These are phyloP conservation scores for Cercophora sp. DNA, from an alignment of 495 filamentous ascomycete species.

Conservation along the genomic window DNA sequence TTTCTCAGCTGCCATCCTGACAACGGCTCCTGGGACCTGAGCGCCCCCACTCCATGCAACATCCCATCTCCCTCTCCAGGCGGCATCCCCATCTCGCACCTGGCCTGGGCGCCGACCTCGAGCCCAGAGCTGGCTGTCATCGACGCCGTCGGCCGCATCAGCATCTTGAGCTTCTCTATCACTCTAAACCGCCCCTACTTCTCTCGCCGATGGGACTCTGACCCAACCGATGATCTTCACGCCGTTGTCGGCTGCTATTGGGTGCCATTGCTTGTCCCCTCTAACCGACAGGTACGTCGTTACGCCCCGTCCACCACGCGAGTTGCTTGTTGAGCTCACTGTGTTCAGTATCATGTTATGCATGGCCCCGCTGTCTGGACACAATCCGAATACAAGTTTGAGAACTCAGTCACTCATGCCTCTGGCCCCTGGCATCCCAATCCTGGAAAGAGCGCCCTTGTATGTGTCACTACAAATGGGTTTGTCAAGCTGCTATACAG, in stretches of 20 bases:
- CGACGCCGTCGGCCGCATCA: conserved; percentile 69
- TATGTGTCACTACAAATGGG: conserved; percentile 68
- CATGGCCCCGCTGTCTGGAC: conserved; percentile 45
- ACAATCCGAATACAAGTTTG: conserved; percentile 42
- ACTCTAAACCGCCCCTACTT: conserved; percentile 63
- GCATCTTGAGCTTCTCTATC: conserved; percentile 58
- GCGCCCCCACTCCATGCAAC: conserved; percentile 48
- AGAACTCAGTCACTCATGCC: conserved; percentile 45
- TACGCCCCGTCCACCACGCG: background rate
- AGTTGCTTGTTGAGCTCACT: background rate
- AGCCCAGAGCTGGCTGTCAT: conserved; percentile 68
- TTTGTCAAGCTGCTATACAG: conserved; percentile 61
- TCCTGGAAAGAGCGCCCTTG: conserved; percentile 59
- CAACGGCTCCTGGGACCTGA: conserved; percentile 74
- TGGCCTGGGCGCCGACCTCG: conserved; percentile 73
- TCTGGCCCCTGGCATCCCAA: conserved; percentile 66
- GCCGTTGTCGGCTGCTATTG: conserved; percentile 81
- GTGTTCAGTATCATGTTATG: conserved; percentile 19
- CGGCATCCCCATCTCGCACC: conserved; percentile 57
- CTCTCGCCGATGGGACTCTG: conserved; percentile 50
- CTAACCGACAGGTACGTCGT: conserved; percentile 46
- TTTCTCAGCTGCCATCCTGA: conserved; percentile 66
- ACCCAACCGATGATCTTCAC: conserved; percentile 65
- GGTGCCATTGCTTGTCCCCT: conserved; percentile 54
- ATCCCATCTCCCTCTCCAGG: conserved; percentile 30